phyloP scores from a whole-genome alignment of 116 monocot genomes.

The Iris pallida region DNA sequence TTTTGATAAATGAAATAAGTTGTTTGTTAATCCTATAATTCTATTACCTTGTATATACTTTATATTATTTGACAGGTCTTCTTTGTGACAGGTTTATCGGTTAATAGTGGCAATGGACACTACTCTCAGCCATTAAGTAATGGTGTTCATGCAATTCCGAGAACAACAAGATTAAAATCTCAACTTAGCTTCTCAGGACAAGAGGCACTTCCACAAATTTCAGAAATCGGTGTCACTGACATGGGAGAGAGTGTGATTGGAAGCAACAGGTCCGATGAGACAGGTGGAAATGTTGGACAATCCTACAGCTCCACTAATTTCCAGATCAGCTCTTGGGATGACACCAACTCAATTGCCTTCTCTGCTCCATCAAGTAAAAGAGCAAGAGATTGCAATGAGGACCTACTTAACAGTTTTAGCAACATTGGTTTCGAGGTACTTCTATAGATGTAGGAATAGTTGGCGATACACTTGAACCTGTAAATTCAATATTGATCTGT shows the following conservation, averaged over 20 bases:
- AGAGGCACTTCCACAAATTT: slow-evolving; percentile 8
- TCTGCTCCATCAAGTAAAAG: slow-evolving; percentile 2
- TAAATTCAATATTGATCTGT: too few relatives aligned
- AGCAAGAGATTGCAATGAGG: slow-evolving; percentile 4
- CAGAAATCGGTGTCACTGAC: slow-evolving; percentile 5
- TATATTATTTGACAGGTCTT: background rate
- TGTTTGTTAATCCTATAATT: too few relatives aligned
- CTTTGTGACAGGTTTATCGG: background rate
- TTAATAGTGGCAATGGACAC: background rate
- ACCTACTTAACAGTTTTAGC: background rate
- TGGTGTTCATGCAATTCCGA: background rate
- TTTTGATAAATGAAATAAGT: too few relatives aligned
- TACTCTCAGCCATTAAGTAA: background rate
- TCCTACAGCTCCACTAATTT: background rate
- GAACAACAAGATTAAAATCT: background rate
- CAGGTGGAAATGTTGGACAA: slow-evolving; percentile 3
- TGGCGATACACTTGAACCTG: too few relatives aligned
- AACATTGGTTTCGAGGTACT: slow-evolving; percentile 6
- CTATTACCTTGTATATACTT: too few relatives aligned
- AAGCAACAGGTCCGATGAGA: slow-evolving; percentile 5
- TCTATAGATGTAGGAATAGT: background rate
- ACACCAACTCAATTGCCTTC: slow-evolving; percentile 4
- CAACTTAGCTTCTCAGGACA: slow-evolving; percentile 11
- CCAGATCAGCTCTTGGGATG: slow-evolving; percentile 11
- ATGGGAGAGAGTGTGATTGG: slow-evolving; percentile 4